Evolutionary conservation across 345 rosid species (phyloP).

Genomic region (Lepidium aucheri): DNA sequence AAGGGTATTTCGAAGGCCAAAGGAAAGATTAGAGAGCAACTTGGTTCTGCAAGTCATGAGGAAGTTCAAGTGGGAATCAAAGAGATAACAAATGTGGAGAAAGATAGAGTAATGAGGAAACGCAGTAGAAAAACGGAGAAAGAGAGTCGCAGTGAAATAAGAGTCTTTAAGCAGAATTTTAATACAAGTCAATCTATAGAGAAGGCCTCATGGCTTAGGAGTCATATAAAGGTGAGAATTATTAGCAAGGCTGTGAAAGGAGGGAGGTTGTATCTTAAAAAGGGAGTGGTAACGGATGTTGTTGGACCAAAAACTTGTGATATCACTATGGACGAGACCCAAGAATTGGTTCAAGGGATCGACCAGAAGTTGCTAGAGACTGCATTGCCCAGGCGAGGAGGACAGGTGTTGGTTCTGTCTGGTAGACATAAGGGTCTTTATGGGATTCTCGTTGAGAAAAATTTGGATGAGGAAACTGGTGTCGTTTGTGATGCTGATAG

Average conservation of each 20-base stretch:
- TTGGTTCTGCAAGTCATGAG: not conserved
- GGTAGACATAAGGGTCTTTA: constrained; percentile 59
- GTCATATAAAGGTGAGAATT: constrained; percentile 64
- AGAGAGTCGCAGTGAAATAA: not conserved
- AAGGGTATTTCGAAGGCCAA: constrained; percentile 26
- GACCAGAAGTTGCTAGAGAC: constrained; percentile 78
- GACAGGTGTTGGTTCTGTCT: constrained; percentile 46
- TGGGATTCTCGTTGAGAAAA: constrained; percentile 64
- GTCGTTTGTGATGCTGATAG: constrained; percentile 59
- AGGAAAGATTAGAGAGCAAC: constrained; percentile 31
- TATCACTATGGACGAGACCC: constrained; percentile 60
- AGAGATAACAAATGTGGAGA: constrained; percentile 33
- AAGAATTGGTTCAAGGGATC: constrained; percentile 65
- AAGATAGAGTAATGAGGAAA: constrained; percentile 6
- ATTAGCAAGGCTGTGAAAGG: constrained; percentile 59
- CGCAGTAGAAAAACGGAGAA: constrained; percentile 17
- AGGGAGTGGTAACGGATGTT: constrained; percentile 67
- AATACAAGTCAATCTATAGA: not conserved
- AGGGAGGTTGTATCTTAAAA: constrained; percentile 73
- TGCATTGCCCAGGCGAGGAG: constrained; percentile 71
- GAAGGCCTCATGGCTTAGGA: constrained; percentile 53
- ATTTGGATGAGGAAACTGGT: constrained; percentile 55
- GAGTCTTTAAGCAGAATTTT: not conserved
- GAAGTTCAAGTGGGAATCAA: not conserved
- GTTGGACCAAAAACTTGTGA: constrained; percentile 67